phyloP scores from a whole-genome alignment of 352 stramenopile genomes.

The Phytophthora constricta region DNA sequence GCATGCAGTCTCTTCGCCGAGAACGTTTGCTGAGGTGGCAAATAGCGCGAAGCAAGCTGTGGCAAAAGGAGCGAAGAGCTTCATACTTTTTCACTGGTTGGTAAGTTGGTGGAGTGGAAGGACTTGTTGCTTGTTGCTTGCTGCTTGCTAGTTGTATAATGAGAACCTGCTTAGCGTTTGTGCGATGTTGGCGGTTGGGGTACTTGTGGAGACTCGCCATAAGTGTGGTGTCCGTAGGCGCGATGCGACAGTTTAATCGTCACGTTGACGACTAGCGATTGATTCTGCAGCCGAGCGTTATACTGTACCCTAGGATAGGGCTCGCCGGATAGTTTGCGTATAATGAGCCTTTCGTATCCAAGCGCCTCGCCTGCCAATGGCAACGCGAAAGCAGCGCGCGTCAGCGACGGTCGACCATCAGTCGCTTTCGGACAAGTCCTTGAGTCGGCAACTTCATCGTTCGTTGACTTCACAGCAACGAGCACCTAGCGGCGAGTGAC shows the following conservation, averaged over 20 bases:
- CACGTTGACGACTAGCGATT: too few relatives aligned
- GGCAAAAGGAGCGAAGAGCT: slow-evolving; percentile 16
- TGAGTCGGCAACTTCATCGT: too few relatives aligned
- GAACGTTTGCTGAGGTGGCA: slow-evolving; percentile 2
- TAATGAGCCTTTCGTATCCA: neutral
- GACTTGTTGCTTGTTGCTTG: neutral
- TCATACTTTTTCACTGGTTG: slow-evolving; percentile 11
- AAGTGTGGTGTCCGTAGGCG: neutral
- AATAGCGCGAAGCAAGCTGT: slow-evolving; percentile 18
- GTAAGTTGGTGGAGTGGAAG: neutral
- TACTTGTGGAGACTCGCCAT: too few relatives aligned
- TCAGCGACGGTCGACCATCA: slow-evolving; percentile 8
- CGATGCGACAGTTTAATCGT: neutral
- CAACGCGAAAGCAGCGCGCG: neutral
- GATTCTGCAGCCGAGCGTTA: too few relatives aligned
- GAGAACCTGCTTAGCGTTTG: slow-evolving; percentile 6
- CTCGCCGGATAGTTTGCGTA: neutral
- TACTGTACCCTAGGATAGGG: neutral
- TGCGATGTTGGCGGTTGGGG: neutral
- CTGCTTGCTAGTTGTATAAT: slow-evolving; percentile 16
- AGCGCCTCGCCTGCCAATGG: neutral
- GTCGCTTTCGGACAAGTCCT: too few relatives aligned
- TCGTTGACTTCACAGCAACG: too few relatives aligned
- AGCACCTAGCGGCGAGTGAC: slow-evolving; percentile 3
- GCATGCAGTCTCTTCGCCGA: too few relatives aligned